A percentile compares a stretch with the other conserved stretches of the same genome.
Evolutionary conservation across 2,329 filamentous ascomycete genomes (phyloP).

Genomic region (Paecilomyces niveus): DNA sequence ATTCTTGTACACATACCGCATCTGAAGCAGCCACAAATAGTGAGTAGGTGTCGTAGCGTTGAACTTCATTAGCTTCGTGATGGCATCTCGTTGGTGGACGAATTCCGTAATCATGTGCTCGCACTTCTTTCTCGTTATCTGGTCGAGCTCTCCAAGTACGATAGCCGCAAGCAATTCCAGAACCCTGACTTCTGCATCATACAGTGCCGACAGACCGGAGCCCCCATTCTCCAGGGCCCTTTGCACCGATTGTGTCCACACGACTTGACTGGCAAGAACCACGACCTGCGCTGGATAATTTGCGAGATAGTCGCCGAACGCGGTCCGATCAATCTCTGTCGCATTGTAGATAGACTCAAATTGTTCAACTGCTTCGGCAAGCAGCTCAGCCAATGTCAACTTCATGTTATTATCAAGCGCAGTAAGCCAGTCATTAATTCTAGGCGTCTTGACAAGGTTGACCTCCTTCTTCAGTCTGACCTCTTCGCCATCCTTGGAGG

Average conservation of each 20-base stretch:
- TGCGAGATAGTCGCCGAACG: slow-evolving; percentile 72
- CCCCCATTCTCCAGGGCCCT: slow-evolving; percentile 67
- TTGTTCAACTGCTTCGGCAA: slow-evolving; percentile 76
- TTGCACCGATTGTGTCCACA: slow-evolving; percentile 86
- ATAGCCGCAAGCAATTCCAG: slow-evolving; percentile 80
- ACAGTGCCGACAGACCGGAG: slow-evolving; percentile 60
- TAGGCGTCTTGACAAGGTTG: slow-evolving; percentile 83
- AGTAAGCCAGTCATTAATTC: slow-evolving; percentile 98
- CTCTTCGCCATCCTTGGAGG: slow-evolving; percentile 88
- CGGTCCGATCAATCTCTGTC: slow-evolving; percentile 59
- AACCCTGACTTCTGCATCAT: slow-evolving; percentile 75
- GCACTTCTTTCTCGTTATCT: slow-evolving; percentile 88
- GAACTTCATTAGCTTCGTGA: slow-evolving; percentile 73
- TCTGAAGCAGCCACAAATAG: slow-evolving; percentile 89
- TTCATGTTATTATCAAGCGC: slow-evolving; percentile 93
- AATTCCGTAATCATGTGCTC: slow-evolving; percentile 98
- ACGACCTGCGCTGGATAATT: slow-evolving; percentile 90
- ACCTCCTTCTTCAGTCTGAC: slow-evolving; percentile 86
- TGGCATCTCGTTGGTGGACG: slow-evolving; percentile 91
- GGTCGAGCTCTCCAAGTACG: slow-evolving; percentile 80
- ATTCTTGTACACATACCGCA: slow-evolving; percentile 86
- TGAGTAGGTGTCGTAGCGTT: slow-evolving; percentile 71
- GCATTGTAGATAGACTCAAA: slow-evolving; percentile 73
- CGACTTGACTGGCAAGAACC: slow-evolving; percentile 85
- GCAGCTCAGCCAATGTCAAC: slow-evolving; percentile 78